phyloP scores from a whole-genome alignment of 2,329 filamentous ascomycete species.

The Grosmannia penicillata region DNA sequence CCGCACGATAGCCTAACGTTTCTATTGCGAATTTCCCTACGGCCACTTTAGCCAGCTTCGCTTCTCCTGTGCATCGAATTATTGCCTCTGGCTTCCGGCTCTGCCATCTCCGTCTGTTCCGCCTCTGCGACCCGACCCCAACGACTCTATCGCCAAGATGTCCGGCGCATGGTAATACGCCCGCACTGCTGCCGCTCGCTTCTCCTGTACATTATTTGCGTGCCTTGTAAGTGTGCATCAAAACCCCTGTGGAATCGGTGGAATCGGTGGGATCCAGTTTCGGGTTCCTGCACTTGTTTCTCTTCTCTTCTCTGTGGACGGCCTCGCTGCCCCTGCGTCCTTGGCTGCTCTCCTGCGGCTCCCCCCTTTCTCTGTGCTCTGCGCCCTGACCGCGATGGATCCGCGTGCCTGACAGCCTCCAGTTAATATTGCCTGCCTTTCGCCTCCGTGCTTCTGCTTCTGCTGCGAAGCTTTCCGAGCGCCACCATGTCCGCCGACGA shows the following conservation, averaged over 20 bases:
- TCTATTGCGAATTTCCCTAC: background rate
- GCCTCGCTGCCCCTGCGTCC: background rate
- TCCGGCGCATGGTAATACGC: slow-evolving; percentile 6
- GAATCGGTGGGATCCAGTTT: too few species aligned
- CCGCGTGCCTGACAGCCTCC: too few species aligned
- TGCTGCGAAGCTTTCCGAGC: background rate
- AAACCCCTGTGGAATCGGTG: too few species aligned
- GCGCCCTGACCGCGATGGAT: too few species aligned
- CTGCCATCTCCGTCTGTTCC: background rate
- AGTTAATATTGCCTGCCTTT: too few species aligned
- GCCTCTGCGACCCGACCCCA: background rate
- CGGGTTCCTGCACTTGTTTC: too few species aligned
- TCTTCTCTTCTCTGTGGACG: background rate
- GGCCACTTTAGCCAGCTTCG: background rate
- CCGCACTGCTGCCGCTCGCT: background rate
- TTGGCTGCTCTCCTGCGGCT: too few species aligned
- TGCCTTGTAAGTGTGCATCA: too few species aligned
- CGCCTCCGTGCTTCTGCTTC: background rate
- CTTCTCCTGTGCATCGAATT: background rate
- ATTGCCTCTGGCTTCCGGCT: background rate
- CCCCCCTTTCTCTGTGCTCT: background rate
- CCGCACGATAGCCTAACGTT: background rate
- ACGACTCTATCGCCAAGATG: slow-evolving; percentile 3
- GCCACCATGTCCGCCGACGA: slow-evolving; percentile 26
- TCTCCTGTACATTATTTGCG: too few species aligned